These are phyloP conservation scores for Macrocybe gigantea DNA, from an alignment of 768 basidiomycete species.

Conservation along the genomic window DNA sequence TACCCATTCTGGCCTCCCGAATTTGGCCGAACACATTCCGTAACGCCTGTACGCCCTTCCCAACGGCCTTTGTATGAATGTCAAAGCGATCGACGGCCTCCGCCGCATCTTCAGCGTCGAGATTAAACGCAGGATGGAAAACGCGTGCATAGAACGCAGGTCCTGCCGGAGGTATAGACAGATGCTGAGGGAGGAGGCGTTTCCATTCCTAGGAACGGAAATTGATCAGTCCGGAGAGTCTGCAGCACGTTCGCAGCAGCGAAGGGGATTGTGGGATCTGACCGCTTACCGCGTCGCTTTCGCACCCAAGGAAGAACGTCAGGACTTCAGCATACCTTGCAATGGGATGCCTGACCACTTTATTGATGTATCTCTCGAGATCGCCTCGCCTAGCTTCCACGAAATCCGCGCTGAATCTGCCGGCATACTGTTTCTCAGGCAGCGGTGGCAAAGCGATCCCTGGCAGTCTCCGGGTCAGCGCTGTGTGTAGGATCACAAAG, in stretches of 20 bases:
- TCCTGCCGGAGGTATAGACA: conserved; percentile 60
- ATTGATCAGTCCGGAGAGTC: background rate
- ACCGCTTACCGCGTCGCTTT: conserved; percentile 61
- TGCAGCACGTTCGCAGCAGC: too few species aligned
- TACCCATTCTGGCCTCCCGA: conserved; percentile 66
- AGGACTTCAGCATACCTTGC: conserved; percentile 74
- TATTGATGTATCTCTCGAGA: conserved; percentile 70
- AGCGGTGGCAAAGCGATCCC: conserved; percentile 77
- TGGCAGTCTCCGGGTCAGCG: conserved; percentile 61
- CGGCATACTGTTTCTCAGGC: conserved; percentile 82
- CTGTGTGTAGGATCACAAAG: conserved; percentile 73
- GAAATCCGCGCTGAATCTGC: conserved; percentile 75
- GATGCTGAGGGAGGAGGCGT: conserved; percentile 51
- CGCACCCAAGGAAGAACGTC: conserved; percentile 74
- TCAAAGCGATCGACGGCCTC: conserved; percentile 59
- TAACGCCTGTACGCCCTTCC: conserved; percentile 62
- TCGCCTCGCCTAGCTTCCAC: conserved; percentile 79
- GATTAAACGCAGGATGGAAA: conserved; percentile 81
- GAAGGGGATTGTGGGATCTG: background rate
- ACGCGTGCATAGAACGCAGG: conserved; percentile 74
- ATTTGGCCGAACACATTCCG: conserved; percentile 56
- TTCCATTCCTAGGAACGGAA: conserved; percentile 60
- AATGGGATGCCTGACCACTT: conserved; percentile 69
- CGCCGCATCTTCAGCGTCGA: conserved; percentile 67
- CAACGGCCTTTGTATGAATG: conserved; percentile 57